Conservation (phyloP, 2,329 filamentous ascomycete species). For the Trichoderma semiorbis region DNA sequence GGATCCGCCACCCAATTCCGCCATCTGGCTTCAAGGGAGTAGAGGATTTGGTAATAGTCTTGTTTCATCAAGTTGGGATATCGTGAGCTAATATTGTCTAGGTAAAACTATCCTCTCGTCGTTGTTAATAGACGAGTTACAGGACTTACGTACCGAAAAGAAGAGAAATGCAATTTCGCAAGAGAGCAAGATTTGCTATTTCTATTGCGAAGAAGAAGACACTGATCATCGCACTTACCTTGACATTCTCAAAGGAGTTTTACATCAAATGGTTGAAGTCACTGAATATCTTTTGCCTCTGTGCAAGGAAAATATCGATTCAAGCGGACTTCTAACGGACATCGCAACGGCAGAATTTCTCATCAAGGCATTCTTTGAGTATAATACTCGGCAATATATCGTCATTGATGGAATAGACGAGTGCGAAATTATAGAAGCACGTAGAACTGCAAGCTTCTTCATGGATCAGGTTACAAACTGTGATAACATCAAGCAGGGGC, state of each 20-base stretch:
- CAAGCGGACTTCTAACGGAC: background rate
- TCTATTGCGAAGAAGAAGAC: constrained; percentile 9
- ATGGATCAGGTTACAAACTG: background rate
- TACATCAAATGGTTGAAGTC: background rate
- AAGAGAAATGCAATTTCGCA: background rate
- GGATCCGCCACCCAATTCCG: background rate
- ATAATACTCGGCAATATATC: background rate
- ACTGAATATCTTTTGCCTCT: background rate
- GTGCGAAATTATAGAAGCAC: background rate
- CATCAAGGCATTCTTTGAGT: background rate
- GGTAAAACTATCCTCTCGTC: background rate
- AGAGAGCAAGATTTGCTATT: background rate
- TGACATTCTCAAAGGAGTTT: background rate
- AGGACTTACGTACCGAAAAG: background rate
- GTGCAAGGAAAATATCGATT: background rate
- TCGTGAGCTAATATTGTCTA: background rate
- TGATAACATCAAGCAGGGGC: background rate
- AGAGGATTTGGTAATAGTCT: background rate
- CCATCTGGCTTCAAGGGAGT: background rate
- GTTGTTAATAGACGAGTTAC: background rate
- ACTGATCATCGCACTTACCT: background rate
- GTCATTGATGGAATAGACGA: constrained; percentile 5
- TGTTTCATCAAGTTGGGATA: background rate
- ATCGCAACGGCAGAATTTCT: background rate
- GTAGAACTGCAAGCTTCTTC: background rate